Conservation (phyloP, 441 rosid genomes). For the Pelargonium myrrhifolium region DNA sequence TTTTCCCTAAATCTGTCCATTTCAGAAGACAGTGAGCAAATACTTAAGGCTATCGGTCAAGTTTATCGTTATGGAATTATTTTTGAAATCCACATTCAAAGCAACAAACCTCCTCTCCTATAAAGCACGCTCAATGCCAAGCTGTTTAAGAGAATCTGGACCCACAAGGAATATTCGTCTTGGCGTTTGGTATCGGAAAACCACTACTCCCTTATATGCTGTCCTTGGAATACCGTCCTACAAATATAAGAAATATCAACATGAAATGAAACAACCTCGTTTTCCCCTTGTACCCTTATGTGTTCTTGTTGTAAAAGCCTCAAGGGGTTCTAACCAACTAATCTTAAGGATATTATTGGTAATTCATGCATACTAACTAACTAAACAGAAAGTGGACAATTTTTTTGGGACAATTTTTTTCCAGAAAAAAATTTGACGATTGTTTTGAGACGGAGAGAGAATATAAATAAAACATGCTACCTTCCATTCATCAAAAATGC, state of each 20-base stretch:
- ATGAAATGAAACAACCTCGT: not conserved
- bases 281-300: too few relatives aligned
- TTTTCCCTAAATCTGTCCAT: not conserved
- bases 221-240: slow-evolving; percentile 95
- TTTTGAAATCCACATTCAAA: not conserved
- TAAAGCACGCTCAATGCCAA: slow-evolving; percentile 52
- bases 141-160: slow-evolving; percentile 55
- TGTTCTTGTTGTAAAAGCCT: too few relatives aligned
- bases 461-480: slow-evolving; percentile 26
- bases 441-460: not conserved
- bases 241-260: slow-evolving; percentile 2
- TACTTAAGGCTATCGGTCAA: not conserved
- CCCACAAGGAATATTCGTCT: slow-evolving; percentile 68
- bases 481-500: slow-evolving; percentile 96
- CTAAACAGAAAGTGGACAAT: too few relatives aligned
- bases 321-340: too few relatives aligned
- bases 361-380: too few relatives aligned
- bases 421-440: not conserved
- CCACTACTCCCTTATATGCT: slow-evolving; percentile 81
- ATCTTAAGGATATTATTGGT: too few relatives aligned
- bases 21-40: not conserved
- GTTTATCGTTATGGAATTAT: not conserved
- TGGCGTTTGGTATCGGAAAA: slow-evolving; percentile 55
- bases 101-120: slow-evolving; percentile 9
- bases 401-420: not conserved